These are phyloP conservation scores for Fraxinus albicans DNA, from an alignment of 305 asterid species.

Conservation along the genomic window DNA sequence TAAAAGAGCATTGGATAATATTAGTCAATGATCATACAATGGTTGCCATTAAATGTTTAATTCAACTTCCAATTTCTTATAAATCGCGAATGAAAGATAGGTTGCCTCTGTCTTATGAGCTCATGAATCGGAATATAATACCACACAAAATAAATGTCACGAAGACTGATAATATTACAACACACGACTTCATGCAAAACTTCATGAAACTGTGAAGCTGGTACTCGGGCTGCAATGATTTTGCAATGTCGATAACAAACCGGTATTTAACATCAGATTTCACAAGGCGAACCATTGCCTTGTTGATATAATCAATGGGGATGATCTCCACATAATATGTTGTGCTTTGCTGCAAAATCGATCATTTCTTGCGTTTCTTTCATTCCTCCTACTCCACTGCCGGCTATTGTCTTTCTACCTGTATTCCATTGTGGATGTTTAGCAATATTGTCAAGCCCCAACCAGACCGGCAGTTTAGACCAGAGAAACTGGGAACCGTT, in stretches of 20 bases:
- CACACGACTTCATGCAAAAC: not conserved
- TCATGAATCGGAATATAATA: not conserved
- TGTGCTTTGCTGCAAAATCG: constrained; percentile 54
- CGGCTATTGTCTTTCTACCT: constrained; percentile 46
- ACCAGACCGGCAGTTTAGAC: not conserved
- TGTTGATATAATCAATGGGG: constrained; percentile 44
- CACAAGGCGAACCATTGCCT: constrained; percentile 44
- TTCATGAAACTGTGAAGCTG: not conserved
- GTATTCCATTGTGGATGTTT: not conserved
- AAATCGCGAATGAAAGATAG: not conserved
- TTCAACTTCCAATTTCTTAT: too few relatives aligned
- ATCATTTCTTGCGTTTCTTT: constrained; percentile 60
- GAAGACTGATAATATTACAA: not conserved
- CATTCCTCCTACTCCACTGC: constrained; percentile 47
- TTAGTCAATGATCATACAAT: too few relatives aligned
- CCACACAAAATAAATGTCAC: not conserved
- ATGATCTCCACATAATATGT: constrained; percentile 50
- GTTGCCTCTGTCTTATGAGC: not conserved
- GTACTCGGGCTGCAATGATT: constrained; percentile 12
- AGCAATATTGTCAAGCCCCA: not conserved
- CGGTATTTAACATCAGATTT: constrained; percentile 51
- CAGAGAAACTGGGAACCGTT: not conserved
- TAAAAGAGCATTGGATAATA: too few relatives aligned
- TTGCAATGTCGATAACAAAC: constrained; percentile 41
- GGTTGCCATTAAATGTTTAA: too few relatives aligned